phyloP scores from a whole-genome alignment of 345 rosid genomes.

The Passiflora organensis region DNA sequence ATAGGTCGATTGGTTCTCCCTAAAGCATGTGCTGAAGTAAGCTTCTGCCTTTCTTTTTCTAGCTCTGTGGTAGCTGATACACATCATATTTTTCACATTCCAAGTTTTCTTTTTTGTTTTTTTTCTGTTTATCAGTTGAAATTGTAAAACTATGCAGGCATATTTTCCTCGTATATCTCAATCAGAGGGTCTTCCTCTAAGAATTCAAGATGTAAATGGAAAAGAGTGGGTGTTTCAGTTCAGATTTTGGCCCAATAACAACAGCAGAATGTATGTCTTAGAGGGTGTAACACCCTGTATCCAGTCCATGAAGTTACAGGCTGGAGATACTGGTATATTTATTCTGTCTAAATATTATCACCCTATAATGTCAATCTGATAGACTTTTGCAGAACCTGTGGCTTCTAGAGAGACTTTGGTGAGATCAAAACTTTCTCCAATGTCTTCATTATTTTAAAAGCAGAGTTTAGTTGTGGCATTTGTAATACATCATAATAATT shows the following conservation, averaged over 20 bases:
- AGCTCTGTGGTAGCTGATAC: constrained; percentile 5
- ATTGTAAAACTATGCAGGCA: constrained; percentile 49
- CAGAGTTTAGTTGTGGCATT: too few species aligned
- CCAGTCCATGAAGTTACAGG: constrained; percentile 99
- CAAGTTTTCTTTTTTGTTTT: not conserved
- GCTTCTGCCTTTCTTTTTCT: constrained; percentile 24
- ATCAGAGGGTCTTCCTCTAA: constrained; percentile 95
- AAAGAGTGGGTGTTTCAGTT: constrained; percentile 99
- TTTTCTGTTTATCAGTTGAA: constrained; percentile 15
- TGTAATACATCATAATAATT: too few species aligned
- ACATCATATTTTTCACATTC: not conserved
- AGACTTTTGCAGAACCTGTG: too few species aligned
- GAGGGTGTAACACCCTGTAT: constrained; percentile 99
- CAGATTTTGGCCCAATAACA: constrained; percentile 99
- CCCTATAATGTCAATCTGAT: not conserved
- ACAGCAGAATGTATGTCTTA: constrained; percentile 99
- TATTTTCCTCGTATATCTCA: constrained; percentile 96
- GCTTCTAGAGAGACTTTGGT: too few species aligned
- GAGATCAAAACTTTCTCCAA: too few species aligned
- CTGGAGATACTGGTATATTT: constrained; percentile 90
- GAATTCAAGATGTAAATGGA: constrained; percentile 95
- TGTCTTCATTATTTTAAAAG: too few species aligned
- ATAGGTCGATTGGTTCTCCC: constrained; percentile 98
- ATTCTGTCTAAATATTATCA: constrained; percentile 4
- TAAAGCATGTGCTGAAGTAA: constrained; percentile 98